Evolutionary conservation across 116 monocot species (phyloP).

Genomic region (Iris pallida): DNA sequence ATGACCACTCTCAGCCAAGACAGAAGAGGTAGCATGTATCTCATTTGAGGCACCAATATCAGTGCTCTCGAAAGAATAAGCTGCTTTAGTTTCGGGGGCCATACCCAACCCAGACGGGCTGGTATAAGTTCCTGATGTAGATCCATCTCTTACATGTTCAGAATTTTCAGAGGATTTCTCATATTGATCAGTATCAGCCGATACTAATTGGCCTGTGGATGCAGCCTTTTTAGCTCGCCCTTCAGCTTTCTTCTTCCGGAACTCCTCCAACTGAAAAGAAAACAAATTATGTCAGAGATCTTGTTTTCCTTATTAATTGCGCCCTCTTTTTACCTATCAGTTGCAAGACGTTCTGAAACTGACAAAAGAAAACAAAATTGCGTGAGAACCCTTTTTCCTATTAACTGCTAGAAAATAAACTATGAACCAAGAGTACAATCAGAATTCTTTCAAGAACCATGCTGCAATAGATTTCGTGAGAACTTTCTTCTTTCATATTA

Average conservation of each 20-base stretch:
- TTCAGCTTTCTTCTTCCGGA: conserved; percentile 78
- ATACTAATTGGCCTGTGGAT: conserved; percentile 37
- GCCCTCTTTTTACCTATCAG: too few relatives aligned
- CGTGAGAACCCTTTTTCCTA: too few relatives aligned
- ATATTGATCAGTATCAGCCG: conserved; percentile 26
- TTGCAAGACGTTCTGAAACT: too few relatives aligned
- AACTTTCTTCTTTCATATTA: too few relatives aligned
- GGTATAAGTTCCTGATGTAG: conserved; percentile 7
- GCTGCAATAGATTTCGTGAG: too few relatives aligned
- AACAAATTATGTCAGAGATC: neutral
- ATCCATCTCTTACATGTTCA: conserved; percentile 23
- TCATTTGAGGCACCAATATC: conserved; percentile 21
- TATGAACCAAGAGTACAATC: too few relatives aligned
- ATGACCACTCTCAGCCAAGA: conserved; percentile 9
- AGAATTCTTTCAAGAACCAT: too few relatives aligned
- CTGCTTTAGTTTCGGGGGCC: conserved; percentile 5
- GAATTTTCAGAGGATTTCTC: conserved; percentile 27
- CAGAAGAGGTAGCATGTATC: conserved; percentile 6
- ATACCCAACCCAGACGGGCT: conserved; percentile 3
- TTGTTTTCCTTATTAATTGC: too few relatives aligned
- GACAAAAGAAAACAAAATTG: too few relatives aligned
- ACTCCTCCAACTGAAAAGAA: conserved; percentile 73
- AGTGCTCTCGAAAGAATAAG: conserved; percentile 15
- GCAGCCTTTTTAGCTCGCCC: conserved; percentile 47
- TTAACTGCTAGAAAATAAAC: too few relatives aligned